Percentiles rank a stretch among this genome's conserved stretches.
Evolutionary conservation across 768 basidiomycete genomes (phyloP).

Genomic region (Erythrobasidium yunnanense): DNA sequence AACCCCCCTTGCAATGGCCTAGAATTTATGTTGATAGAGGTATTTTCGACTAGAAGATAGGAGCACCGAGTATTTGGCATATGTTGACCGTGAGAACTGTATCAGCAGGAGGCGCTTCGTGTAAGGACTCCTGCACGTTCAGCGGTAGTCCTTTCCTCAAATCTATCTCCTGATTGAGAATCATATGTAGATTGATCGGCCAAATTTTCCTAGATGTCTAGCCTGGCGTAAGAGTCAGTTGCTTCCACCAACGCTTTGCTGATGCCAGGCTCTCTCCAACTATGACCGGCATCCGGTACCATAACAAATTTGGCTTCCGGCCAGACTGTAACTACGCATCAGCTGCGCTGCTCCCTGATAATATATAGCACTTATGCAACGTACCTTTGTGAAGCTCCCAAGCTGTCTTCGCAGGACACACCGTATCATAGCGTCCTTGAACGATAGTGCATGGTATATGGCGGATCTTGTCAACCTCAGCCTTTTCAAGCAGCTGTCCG

Average conservation of each 20-base stretch:
- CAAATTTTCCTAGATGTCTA: too few relatives aligned
- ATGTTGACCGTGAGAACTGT: too few relatives aligned
- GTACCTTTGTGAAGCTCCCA: slow-evolving; percentile 34
- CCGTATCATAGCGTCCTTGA: slow-evolving; percentile 61
- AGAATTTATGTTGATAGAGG: too few relatives aligned
- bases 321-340: slow-evolving; percentile 43
- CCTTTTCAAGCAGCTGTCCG: slow-evolving; percentile 70
- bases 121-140: too few relatives aligned
- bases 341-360: not conserved
- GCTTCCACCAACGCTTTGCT: slow-evolving; percentile 57
- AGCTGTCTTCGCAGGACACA: slow-evolving; percentile 55
- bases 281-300: slow-evolving; percentile 71
- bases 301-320: slow-evolving; percentile 66
- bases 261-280: slow-evolving; percentile 61
- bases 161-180: too few relatives aligned
- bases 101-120: too few relatives aligned
- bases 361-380: not conserved
- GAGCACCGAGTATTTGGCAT: too few relatives aligned
- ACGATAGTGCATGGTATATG: slow-evolving; percentile 63
- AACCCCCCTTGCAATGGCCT: too few relatives aligned
- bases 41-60: too few relatives aligned
- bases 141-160: too few relatives aligned
- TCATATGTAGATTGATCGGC: too few relatives aligned
- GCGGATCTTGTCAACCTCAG: slow-evolving; percentile 80
- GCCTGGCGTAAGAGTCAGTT: slow-evolving; percentile 18